Base-by-base conservation (phyloP, 495 filamentous ascomycete genomes). In the Amphirosellinia nigrospora region DNA sequence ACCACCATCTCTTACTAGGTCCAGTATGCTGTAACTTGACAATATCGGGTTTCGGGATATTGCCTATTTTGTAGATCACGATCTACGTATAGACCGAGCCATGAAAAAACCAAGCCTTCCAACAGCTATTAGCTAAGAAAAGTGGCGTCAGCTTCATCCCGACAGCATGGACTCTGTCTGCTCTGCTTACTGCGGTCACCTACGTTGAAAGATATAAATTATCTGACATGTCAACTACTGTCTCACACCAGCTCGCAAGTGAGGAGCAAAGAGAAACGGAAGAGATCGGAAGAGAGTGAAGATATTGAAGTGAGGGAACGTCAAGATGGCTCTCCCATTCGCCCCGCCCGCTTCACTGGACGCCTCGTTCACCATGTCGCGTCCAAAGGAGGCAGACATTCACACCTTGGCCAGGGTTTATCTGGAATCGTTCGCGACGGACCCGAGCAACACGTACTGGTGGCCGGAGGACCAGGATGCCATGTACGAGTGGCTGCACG, bases 371-470 rank as follows among this genome's bases (percentile, higher is more conserved):
- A 59, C 68, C 10, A 62, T 76, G 4, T 73, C 74, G 38, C 65
- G 55, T 32, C 66, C 69, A 34, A 74, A 66, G 9, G 32, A 43
- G 19, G 69, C 71, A 21, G 76, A 78, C 52, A 52, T 73, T 21
- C 50, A 76, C 43, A 55, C 46, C 0, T 3, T 77, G 3, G 52
- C 53, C 68, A 39, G 71, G 19, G 32, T 73, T 10, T 78, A 78
- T 64, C 76, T 72, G 16, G 69, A 69, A 0, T 45, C 69, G 7
- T 78, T 78, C 38, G 30, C 23, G 2, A 65, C 58, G 3, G 72
- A 74, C 41, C 64, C 28, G 7, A 48, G 64, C 55, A 76, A 73
- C 64, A 70, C 69, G 2, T 78, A 70, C 36, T 78, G 76, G 76
- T 78, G 76, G 76, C 28, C 75, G 19, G 15, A 65, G 21, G 72